Evolutionary conservation across 2,329 filamentous ascomycete species (phyloP).

Genomic region (Epichloe glyceriae): DNA sequence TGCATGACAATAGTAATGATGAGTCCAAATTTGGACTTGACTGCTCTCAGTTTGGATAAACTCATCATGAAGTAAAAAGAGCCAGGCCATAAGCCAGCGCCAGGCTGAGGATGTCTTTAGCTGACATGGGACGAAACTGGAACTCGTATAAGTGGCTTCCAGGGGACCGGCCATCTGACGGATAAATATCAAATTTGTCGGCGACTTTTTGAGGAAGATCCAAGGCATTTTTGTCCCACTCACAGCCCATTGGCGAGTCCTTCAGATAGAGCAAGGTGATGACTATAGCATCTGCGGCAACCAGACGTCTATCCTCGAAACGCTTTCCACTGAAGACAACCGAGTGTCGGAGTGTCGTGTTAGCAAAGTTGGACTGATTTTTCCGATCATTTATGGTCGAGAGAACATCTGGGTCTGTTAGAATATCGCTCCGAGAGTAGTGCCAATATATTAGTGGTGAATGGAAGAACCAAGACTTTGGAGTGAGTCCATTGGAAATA

Average conservation of each 20-base stretch:
- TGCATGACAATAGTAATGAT: slow-evolving; percentile 59
- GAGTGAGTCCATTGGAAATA: slow-evolving; percentile 44
- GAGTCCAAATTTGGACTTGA: slow-evolving; percentile 64
- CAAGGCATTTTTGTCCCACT: slow-evolving; percentile 51
- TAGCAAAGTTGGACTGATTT: slow-evolving; percentile 51
- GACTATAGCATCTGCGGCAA: slow-evolving; percentile 65
- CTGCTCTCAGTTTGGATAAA: slow-evolving; percentile 55
- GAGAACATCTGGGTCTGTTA: slow-evolving; percentile 49
- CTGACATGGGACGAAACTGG: slow-evolving; percentile 61
- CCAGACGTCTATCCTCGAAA: slow-evolving; percentile 53
- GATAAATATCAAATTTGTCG: slow-evolving; percentile 53
- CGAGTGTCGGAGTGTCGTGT: slow-evolving; percentile 62
- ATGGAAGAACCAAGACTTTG: slow-evolving; percentile 63
- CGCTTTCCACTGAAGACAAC: slow-evolving; percentile 74
- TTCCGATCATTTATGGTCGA: slow-evolving; percentile 55
- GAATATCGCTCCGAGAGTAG: slow-evolving; percentile 46
- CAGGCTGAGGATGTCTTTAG: slow-evolving; percentile 50
- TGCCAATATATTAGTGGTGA: slow-evolving; percentile 77
- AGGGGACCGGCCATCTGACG: slow-evolving; percentile 38
- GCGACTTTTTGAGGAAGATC: slow-evolving; percentile 35
- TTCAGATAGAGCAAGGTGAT: slow-evolving; percentile 61
- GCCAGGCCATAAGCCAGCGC: slow-evolving; percentile 52
- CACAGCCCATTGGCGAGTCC: slow-evolving; percentile 47
- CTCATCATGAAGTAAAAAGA: slow-evolving; percentile 52
- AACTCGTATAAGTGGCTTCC: slow-evolving; percentile 61